Conservation (phyloP, 2,329 filamentous ascomycete species). For the Nemania abortiva region DNA sequence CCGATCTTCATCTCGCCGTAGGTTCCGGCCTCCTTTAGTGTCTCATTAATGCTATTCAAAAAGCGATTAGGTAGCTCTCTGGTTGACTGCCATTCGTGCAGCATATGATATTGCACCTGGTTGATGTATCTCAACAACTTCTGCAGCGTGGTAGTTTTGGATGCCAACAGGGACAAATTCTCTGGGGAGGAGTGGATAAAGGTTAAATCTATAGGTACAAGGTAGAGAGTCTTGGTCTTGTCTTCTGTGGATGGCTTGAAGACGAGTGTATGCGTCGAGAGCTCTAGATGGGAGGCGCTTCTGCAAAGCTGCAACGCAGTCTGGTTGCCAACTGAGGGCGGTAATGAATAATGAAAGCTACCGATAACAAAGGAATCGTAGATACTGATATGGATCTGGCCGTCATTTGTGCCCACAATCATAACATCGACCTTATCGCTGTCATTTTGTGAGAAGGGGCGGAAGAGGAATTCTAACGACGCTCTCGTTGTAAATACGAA, state of each 20-base stretch:
- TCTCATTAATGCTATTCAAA: constrained; percentile 80
- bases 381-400: constrained; percentile 80
- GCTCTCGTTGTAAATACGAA: constrained; percentile 76
- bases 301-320: constrained; percentile 58
- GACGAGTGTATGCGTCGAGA: constrained; percentile 82
- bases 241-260: constrained; percentile 60
- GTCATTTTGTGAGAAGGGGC: constrained; percentile 70
- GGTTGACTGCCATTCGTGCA: constrained; percentile 84
- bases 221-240: constrained; percentile 60
- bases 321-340: constrained; percentile 46
- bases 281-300: constrained; percentile 78
- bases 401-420: constrained; percentile 78
- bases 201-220: constrained; percentile 85
- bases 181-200: constrained; percentile 84
- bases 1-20: constrained; percentile 73
- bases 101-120: constrained; percentile 83
- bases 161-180: constrained; percentile 85
- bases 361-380: constrained; percentile 89
- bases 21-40: constrained; percentile 72
- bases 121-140: constrained; percentile 87
- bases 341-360: constrained; percentile 65
- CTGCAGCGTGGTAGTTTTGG: constrained; percentile 87
- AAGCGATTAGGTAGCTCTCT: constrained; percentile 84
- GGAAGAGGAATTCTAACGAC: constrained; percentile 78
- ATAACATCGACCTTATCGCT: constrained; percentile 84